Evolutionary conservation across 148 eudicot genomes (phyloP), one percentile per base, ranked within the genome.

Genomic region (Gaultheria prostrata): DNA sequence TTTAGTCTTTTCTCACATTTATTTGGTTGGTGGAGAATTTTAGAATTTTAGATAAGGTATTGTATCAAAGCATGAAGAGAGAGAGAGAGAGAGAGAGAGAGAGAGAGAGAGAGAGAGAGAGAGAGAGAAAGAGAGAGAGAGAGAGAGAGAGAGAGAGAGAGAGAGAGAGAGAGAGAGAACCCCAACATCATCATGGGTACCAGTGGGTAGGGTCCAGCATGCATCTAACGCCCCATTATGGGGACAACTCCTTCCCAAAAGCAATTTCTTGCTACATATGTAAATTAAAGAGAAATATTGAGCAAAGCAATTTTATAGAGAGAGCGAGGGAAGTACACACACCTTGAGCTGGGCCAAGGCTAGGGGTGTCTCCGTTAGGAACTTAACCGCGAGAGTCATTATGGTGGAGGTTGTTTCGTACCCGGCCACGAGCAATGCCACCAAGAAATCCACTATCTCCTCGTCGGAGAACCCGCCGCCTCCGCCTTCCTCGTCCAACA

Each of bases 311-410:
- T 20, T 7, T 8, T 21, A 18, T 17, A 69, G 10, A 72, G 18
- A 32, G 9, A 32, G 21, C 30, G 24, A 51, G 12, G n/a, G 39
- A 51, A 76, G n/a, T 14, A 13, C 20, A 32, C 26, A 39, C 20
- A 51, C 80, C 98, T 89, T 93, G 46, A 97, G 91, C 79, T 92
- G 95, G 79, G 93, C 90, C 54, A 97, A 89, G 53, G 99, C 98
- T 6, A 82, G 90, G 21, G 99, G 98, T 4, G 94, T 91, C 88
- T 97, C 99, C 0, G 98, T 97, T 67, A 97, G 86, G 83, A 87
- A 97, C 87, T 97, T 97, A 35, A 97, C 95, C 45, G 99, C 97
- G 8, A 97, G 83, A 6, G 99, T 97, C 98, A 97, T 97, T 1
- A 89, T 93, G 69, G 96, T 97, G 1, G 98, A 93, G 8, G 99